Evolutionary conservation across 306 rosid genomes (phyloP).

Genomic region (Luffa acutangula): DNA sequence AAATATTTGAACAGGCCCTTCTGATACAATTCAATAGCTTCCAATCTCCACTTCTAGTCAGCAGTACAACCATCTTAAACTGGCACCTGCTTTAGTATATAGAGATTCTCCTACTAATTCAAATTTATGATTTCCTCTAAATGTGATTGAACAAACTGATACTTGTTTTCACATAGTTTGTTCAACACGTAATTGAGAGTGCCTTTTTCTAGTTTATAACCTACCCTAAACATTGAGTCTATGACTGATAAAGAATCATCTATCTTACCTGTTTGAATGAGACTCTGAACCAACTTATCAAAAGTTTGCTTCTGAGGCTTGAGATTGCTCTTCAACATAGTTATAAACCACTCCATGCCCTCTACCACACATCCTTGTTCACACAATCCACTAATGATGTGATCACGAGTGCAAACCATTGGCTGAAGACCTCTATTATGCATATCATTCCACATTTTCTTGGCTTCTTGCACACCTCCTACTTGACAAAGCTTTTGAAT

Average conservation of each 20-base stretch:
- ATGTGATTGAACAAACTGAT: constrained; percentile 18
- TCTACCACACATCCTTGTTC: constrained; percentile 31
- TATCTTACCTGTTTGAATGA: constrained; percentile 28
- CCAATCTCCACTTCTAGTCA: neutral
- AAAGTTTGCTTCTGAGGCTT: constrained; percentile 41
- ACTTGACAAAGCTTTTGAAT: constrained; percentile 36
- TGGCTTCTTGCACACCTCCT: constrained; percentile 34
- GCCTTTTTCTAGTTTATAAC: constrained; percentile 33
- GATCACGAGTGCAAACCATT: constrained; percentile 17
- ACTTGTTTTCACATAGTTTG: constrained; percentile 23
- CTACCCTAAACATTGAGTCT: constrained; percentile 44
- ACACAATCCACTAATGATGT: constrained; percentile 35
- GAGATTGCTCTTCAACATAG: constrained; percentile 33
- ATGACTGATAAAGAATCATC: constrained; percentile 54
- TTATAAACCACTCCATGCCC: constrained; percentile 47
- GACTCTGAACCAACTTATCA: constrained; percentile 31
- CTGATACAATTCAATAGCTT: neutral
- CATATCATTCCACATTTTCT: constrained; percentile 46
- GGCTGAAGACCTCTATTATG: constrained; percentile 35
- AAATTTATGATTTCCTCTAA: constrained; percentile 33
- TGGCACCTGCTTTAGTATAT: neutral
- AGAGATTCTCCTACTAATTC: constrained; percentile 9
- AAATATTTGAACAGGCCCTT: neutral
- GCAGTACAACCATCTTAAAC: neutral
- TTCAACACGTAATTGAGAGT: constrained; percentile 26